A percentile compares a stretch with the other conserved stretches of the same genome.
phyloP scores from a whole-genome alignment of 805 yeast genomes.

The Candida sakaeoensis region DNA sequence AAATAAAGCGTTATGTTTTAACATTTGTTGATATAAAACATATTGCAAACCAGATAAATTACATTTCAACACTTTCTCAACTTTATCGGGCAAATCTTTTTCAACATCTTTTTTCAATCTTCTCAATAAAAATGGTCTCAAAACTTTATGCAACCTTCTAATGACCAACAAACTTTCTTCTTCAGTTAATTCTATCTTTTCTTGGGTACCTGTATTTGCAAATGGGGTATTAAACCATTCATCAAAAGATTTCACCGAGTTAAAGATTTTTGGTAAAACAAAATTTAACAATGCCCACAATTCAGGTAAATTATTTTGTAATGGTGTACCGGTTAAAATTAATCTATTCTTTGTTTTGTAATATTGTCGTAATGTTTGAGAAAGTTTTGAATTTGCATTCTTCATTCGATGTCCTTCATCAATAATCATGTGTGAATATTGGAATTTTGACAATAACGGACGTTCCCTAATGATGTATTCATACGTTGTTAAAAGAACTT shows the following conservation, averaged over 20 bases:
- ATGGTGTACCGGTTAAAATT: slow-evolving; percentile 84
- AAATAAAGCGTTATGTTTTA: slow-evolving; percentile 65
- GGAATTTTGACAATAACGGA: slow-evolving; percentile 61
- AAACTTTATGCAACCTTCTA: slow-evolving; percentile 80
- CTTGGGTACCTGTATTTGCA: slow-evolving; percentile 81
- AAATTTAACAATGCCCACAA: slow-evolving; percentile 82
- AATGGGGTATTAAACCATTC: slow-evolving; percentile 91
- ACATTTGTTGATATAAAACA: slow-evolving; percentile 71
- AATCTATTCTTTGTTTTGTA: slow-evolving; percentile 74
- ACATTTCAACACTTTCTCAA: slow-evolving; percentile 79
- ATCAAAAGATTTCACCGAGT: slow-evolving; percentile 80
- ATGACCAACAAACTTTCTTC: slow-evolving; percentile 81
- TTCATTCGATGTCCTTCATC: slow-evolving; percentile 93
- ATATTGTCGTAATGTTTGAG: slow-evolving; percentile 64
- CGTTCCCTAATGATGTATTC: slow-evolving; percentile 80
- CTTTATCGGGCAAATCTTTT: slow-evolving; percentile 79
- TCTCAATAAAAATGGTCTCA: slow-evolving; percentile 79
- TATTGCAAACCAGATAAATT: slow-evolving; percentile 70
- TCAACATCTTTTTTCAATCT: slow-evolving; percentile 86
- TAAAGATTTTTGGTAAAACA: slow-evolving; percentile 79
- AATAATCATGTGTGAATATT: slow-evolving; percentile 83
- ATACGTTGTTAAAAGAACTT: slow-evolving; percentile 73
- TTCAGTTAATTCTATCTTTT: slow-evolving; percentile 75
- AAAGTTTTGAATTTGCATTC: slow-evolving; percentile 69
- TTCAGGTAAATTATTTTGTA: slow-evolving; percentile 81